Conservation (phyloP, 805 yeast genomes). For the Candida parachauliodes region DNA sequence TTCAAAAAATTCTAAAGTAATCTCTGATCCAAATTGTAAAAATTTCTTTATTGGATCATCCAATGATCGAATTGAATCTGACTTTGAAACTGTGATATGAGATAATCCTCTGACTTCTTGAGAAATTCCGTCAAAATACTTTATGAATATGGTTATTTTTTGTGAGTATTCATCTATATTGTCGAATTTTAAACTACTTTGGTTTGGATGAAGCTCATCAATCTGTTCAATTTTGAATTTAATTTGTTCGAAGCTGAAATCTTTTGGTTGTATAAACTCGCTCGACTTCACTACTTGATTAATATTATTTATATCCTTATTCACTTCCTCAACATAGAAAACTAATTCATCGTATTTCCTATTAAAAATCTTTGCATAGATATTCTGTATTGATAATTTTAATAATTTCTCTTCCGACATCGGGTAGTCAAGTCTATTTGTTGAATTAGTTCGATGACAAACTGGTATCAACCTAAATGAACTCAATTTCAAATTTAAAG, state of each 20-base stretch:
- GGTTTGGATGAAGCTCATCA: constrained; percentile 8
- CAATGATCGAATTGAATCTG: constrained; percentile 41
- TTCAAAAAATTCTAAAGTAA: constrained; percentile 46
- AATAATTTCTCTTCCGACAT: constrained; percentile 22
- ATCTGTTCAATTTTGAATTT: constrained; percentile 15
- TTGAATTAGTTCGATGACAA: constrained; percentile 65
- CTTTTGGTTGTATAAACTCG: constrained; percentile 15
- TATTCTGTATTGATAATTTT: constrained; percentile 46
- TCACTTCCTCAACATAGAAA: constrained; percentile 63
- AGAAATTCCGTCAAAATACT: constrained; percentile 57
- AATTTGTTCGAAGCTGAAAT: constrained; percentile 21
- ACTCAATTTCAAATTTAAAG: constrained; percentile 28
- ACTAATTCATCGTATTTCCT: constrained; percentile 49
- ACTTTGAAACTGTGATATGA: constrained; percentile 50
- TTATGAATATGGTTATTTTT: constrained; percentile 44
- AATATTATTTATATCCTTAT: constrained; percentile 35
- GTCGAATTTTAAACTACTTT: constrained; percentile 9
- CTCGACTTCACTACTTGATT: constrained; percentile 16
- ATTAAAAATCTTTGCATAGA: constrained; percentile 44
- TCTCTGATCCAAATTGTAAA: constrained; percentile 35
- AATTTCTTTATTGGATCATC: constrained; percentile 37
- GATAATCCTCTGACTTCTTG: constrained; percentile 65
- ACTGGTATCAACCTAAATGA: constrained; percentile 59
- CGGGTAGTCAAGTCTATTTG: constrained; percentile 55
- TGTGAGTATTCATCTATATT: constrained; percentile 16